These are phyloP conservation scores for Lactuca sativa DNA, from an alignment of 129 eudicot species.

Conservation along the genomic window DNA sequence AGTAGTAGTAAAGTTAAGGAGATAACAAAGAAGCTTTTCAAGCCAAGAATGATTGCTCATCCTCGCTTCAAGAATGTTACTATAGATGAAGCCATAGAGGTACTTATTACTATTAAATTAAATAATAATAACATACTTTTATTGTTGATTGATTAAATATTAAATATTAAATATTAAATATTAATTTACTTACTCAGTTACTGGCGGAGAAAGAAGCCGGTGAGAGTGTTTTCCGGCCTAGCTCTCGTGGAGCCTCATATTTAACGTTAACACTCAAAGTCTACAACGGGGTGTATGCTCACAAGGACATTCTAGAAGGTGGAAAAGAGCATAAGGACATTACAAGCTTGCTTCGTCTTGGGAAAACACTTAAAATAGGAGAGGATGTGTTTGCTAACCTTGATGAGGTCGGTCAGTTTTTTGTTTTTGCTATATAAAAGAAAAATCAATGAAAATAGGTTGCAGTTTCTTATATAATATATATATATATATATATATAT, in stretches of 20 bases:
- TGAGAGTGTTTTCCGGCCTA: slow-evolving; percentile 80
- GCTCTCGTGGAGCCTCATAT: slow-evolving; percentile 84
- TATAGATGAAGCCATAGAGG: slow-evolving; percentile 88
- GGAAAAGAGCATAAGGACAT: slow-evolving; percentile 87
- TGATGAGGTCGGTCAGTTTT: slow-evolving; percentile 59
- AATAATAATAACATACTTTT: neutral
- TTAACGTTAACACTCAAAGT: slow-evolving; percentile 78
- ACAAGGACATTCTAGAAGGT: slow-evolving; percentile 87
- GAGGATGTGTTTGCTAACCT: slow-evolving; percentile 79
- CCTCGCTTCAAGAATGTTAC: slow-evolving; percentile 83
- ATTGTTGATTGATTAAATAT: neutral
- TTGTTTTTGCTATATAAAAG: no score
- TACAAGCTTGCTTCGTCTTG: slow-evolving; percentile 81
- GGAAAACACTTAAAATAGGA: slow-evolving; percentile 79
- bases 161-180: neutral
- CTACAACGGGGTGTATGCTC: slow-evolving; percentile 80
- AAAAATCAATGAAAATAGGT: no score
- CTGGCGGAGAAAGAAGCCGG: slow-evolving; percentile 80
- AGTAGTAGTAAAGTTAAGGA: slow-evolving; percentile 57
- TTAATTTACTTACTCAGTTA: slow-evolving; percentile 43
- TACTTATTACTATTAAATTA: slow-evolving; percentile 9
- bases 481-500: no score
- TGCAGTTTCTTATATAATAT: neutral
- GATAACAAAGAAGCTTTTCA: slow-evolving; percentile 84
- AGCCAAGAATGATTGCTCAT: slow-evolving; percentile 88